Evolutionary conservation across 495 filamentous ascomycete genomes (phyloP).

Genomic region (Penicillium steckii): DNA sequence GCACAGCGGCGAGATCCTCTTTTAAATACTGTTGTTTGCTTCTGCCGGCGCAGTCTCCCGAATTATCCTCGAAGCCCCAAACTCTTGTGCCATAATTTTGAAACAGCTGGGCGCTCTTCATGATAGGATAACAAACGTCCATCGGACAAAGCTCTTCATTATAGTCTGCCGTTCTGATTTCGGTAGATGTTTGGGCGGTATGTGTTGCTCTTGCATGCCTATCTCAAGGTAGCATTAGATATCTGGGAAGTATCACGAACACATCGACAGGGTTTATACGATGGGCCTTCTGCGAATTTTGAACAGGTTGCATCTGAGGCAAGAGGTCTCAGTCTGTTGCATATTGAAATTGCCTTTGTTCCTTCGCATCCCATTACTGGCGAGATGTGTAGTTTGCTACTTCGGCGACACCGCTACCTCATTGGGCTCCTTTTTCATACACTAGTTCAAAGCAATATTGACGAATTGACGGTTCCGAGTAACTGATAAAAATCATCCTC

Average conservation of each 20-base stretch:
- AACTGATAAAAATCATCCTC: background rate
- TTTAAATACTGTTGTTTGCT: constrained; percentile 39
- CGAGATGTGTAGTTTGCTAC: background rate
- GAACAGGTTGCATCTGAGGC: background rate
- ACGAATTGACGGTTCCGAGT: background rate
- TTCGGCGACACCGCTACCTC: background rate
- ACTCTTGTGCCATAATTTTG: background rate
- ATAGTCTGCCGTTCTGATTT: background rate
- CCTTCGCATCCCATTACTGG: background rate
- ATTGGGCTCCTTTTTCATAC: background rate
- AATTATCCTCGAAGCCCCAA: background rate
- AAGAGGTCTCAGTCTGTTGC: background rate
- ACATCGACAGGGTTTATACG: background rate
- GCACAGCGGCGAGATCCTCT: constrained; percentile 69
- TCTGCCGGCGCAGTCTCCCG: background rate
- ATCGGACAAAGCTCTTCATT: background rate
- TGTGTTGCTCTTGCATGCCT: background rate
- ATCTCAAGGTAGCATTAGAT: background rate
- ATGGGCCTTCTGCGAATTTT: background rate
- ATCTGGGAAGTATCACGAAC: background rate
- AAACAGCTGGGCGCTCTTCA: background rate
- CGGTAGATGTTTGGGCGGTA: background rate
- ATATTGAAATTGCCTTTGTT: background rate
- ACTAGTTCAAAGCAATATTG: background rate
- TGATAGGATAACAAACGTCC: background rate